Conservation (phyloP, 768 basidiomycete genomes). For the Boletus tylopilopsis region DNA sequence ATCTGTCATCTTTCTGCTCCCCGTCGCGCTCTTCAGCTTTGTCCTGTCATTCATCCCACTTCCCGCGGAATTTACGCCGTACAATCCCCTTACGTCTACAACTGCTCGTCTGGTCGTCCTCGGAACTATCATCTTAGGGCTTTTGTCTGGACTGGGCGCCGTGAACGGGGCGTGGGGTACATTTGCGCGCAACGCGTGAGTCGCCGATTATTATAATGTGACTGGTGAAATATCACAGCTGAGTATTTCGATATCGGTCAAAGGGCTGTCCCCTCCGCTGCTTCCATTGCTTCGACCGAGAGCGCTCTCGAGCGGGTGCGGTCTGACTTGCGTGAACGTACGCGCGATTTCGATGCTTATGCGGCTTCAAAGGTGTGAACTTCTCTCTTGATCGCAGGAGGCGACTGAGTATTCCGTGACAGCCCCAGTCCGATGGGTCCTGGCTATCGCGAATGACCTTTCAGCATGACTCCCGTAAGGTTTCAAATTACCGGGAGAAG, state of each 20-base stretch:
- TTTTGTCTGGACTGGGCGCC: conserved; percentile 77
- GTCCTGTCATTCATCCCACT: conserved; percentile 66
- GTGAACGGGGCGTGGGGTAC: conserved; percentile 58
- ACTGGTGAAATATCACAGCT: conserved; percentile 3
- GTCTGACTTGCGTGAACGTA: conserved; percentile 47
- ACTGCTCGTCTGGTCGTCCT: conserved; percentile 67
- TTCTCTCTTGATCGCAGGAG: neutral
- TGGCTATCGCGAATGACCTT: conserved; percentile 30
- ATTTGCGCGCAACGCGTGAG: conserved; percentile 25
- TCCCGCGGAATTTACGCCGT: conserved; percentile 43
- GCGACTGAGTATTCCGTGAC: conserved; percentile 9
- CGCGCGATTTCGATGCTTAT: conserved; percentile 24
- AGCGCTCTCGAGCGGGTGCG: conserved; percentile 56
- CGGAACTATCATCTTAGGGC: conserved; percentile 75
- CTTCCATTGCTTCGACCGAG: conserved; percentile 48
- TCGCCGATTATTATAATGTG: conserved; percentile 17
- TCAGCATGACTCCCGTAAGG: conserved; percentile 32
- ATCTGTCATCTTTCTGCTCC: conserved; percentile 34
- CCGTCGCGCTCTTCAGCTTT: conserved; percentile 54
- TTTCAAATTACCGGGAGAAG: neutral
- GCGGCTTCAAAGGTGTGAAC: conserved; percentile 23
- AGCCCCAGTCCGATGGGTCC: conserved; percentile 25
- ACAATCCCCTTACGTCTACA: conserved; percentile 44
- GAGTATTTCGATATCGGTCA: conserved; percentile 6
- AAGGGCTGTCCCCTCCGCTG: conserved; percentile 22